A percentile compares a stretch with the other conserved stretches of the same genome.
These are phyloP conservation scores for Nelumbo lutea DNA, from an alignment of 164 flowering plant species.

Conservation along the genomic window DNA sequence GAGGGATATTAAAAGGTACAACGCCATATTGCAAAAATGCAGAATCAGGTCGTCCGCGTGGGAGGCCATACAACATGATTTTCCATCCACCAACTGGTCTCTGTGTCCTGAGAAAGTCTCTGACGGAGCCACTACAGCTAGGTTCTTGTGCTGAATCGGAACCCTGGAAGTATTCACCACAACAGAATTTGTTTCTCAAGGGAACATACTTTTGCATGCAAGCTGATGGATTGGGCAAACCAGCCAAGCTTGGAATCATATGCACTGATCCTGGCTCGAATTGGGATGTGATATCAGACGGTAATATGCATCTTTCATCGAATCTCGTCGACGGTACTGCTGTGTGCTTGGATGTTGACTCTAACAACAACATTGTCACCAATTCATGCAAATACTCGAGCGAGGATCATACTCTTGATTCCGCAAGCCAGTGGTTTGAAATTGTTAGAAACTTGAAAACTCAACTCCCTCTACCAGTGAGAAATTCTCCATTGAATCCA, in stretches of 20 bases:
- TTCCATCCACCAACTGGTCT: constrained; percentile 8
- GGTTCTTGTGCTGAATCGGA: neutral
- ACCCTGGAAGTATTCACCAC: constrained; percentile 12
- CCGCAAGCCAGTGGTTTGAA: constrained; percentile 17
- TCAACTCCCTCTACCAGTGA: neutral
- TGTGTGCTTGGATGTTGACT: constrained; percentile 15
- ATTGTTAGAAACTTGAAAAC: neutral
- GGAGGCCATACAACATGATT: neutral
- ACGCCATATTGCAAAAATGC: neutral
- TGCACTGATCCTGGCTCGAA: constrained; percentile 5
- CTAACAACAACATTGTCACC: constrained; percentile 11
- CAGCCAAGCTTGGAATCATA: constrained; percentile 10
- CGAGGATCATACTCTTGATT: constrained; percentile 7
- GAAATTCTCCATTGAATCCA: too few species aligned
- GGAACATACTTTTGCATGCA: constrained; percentile 9
- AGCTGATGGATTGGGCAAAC: constrained; percentile 3
- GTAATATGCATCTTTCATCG: constrained; percentile 16
- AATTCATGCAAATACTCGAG: constrained; percentile 13
- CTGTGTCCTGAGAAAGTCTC: neutral
- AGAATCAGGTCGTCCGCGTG: constrained; percentile 5
- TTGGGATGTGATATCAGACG: constrained; percentile 10
- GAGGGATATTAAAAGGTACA: too few species aligned
- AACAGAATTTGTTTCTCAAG: neutral
- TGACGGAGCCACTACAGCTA: constrained; percentile 8
- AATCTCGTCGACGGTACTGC: constrained; percentile 7